These are phyloP conservation scores for Cicer pinnatifidum DNA, from an alignment of 306 rosid genomes.

Conservation along the genomic window DNA sequence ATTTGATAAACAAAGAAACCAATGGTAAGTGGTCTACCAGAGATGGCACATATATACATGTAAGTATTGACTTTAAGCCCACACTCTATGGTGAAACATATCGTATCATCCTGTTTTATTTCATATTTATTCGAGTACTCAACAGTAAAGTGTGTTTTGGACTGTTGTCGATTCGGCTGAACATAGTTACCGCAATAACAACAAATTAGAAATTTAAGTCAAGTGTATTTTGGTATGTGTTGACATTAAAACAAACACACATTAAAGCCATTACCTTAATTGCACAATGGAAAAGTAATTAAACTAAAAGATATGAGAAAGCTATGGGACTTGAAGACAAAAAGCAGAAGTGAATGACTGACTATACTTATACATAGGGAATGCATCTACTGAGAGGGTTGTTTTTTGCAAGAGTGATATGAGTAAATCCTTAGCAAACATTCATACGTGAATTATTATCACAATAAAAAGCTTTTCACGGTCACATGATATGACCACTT, in stretches of 20 bases:
- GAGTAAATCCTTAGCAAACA: not conserved
- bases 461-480: not conserved
- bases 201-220: not conserved
- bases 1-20: constrained; percentile 27
- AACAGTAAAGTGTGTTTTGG: not conserved
- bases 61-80: not conserved
- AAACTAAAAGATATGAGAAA: not conserved
- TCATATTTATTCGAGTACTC: constrained; percentile 17
- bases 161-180: not conserved
- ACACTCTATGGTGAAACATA: not conserved
- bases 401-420: not conserved
- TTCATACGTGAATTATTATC: not conserved
- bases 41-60: not conserved
- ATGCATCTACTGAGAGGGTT: not conserved
- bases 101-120: constrained; percentile 9
- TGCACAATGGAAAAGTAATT: constrained; percentile 14
- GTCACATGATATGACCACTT: not conserved
- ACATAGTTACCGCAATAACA: not conserved
- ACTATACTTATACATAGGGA: not conserved
- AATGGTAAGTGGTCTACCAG: not conserved
- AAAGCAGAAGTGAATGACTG: not conserved
- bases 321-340: constrained; percentile 12
- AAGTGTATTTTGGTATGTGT: not conserved
- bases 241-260: constrained; percentile 3
- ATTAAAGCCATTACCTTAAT: constrained; percentile 1